phyloP scores from a whole-genome alignment of 345 rosid species.

The Hibiscus tridactylites region DNA sequence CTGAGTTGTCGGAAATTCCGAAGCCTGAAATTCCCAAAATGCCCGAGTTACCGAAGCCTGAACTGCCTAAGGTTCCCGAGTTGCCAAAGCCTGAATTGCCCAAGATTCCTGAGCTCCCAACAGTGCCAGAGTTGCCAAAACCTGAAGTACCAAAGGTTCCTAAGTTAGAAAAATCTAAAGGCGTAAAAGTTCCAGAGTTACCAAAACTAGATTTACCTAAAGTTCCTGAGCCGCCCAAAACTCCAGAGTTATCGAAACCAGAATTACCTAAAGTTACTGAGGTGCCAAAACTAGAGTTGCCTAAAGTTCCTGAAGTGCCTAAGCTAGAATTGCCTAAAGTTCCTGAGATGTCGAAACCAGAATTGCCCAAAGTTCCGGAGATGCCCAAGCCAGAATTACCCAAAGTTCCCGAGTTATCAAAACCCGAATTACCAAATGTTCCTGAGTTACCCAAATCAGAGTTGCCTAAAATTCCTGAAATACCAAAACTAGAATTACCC shows the following conservation, averaged over 20 bases:
- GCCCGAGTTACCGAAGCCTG: not conserved
- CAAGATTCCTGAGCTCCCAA: not conserved
- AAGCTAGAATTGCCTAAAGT: not conserved
- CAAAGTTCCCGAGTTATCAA: not conserved
- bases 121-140: not conserved
- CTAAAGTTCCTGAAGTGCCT: not conserved
- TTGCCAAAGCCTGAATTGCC: not conserved
- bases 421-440: not conserved
- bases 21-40: constrained; percentile 17
- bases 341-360: no score
- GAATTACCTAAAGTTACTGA: not conserved
- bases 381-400: no score
- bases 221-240: not conserved
- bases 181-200: not conserved
- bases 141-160: not conserved
- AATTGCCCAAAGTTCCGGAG: no score
- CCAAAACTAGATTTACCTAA: not conserved
- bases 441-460: not conserved
- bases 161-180: not conserved
- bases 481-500: not conserved
- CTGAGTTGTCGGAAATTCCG: constrained; percentile 8
- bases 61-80: not conserved
- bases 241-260: not conserved
- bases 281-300: not conserved
- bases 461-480: not conserved